Evolutionary conservation across 129 eudicot genomes (phyloP).

Genomic region (Flaveria ramosissima): DNA sequence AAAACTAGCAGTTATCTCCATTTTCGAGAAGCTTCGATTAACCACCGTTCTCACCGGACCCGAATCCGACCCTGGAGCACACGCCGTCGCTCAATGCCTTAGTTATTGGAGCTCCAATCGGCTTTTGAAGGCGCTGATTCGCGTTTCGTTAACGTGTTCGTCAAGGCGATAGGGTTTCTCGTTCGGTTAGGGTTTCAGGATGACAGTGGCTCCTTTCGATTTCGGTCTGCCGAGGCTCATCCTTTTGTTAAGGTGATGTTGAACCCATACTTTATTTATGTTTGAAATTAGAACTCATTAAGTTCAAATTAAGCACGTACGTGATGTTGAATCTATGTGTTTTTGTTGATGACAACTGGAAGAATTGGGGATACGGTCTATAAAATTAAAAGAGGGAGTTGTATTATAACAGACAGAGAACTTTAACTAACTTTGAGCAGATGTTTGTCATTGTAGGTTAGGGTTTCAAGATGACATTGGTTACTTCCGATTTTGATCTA

Average conservation of each 20-base stretch:
- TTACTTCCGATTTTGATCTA: too few relatives aligned
- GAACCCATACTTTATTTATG: neutral
- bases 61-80: constrained; percentile 44
- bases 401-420: too few relatives aligned
- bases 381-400: neutral
- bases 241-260: constrained; percentile 77
- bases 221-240: constrained; percentile 48
- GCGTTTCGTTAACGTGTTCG: constrained; percentile 55
- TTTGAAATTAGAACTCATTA: neutral
- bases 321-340: too few relatives aligned
- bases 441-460: neutral
- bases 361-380: neutral
- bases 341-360: neutral
- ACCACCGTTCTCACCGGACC: constrained; percentile 37
- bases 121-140: constrained; percentile 66
- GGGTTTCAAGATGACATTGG: too few relatives aligned
- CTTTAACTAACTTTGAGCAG: too few relatives aligned
- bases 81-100: constrained; percentile 71
- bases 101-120: constrained; percentile 69
- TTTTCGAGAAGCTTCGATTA: constrained; percentile 69
- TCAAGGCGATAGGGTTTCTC: constrained; percentile 65
- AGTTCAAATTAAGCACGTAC: constrained; percentile 12
- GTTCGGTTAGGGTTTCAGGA: constrained; percentile 57
- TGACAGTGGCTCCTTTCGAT: constrained; percentile 32
- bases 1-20: constrained; percentile 63